phyloP scores from a whole-genome alignment of 176 grass and related monocot species.

The Oryza meridionalis region DNA sequence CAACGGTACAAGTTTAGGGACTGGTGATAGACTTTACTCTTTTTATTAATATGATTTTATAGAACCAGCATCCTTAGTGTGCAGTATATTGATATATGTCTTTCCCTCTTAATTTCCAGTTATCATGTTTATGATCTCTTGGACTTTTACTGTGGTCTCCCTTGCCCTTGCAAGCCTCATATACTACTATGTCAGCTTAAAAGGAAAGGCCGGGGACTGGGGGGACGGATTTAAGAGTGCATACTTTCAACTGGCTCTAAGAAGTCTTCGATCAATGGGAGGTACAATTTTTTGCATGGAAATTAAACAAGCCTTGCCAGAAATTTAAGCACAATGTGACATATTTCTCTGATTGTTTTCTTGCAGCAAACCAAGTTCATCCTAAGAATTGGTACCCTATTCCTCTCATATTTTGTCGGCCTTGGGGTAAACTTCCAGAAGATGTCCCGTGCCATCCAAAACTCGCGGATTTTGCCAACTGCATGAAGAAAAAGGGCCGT shows the following conservation, averaged over 20 bases:
- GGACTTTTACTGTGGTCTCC: conserved; percentile 89
- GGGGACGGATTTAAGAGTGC: conserved; percentile 98
- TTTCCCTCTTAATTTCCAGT: conserved; percentile 55
- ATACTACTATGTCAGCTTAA: conserved; percentile 95
- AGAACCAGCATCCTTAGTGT: neutral
- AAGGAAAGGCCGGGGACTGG: conserved; percentile 98
- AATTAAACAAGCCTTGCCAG: conserved; percentile 7
- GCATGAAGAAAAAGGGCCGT: conserved; percentile 88
- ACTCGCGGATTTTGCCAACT: conserved; percentile 95
- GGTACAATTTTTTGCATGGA: conserved; percentile 50
- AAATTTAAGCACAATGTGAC: neutral
- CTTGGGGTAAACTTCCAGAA: conserved; percentile 94
- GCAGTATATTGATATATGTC: conserved; percentile 13
- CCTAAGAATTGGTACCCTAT: conserved; percentile 99
- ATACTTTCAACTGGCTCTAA: conserved; percentile 88
- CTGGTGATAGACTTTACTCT: too few relatives aligned
- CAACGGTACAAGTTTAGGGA: too few relatives aligned
- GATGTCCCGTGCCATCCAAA: conserved; percentile 93
- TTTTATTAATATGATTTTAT: neutral
- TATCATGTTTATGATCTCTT: conserved; percentile 98
- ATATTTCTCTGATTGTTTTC: conserved; percentile 10
- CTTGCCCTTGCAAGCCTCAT: conserved; percentile 94
- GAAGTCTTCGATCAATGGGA: conserved; percentile 89
- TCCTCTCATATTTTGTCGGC: conserved; percentile 93
- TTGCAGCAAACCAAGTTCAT: conserved; percentile 88